A percentile compares a stretch with the other conserved stretches of the same genome.
Evolutionary conservation across 2,329 filamentous ascomycete genomes (phyloP).

Genomic region (Colletotrichum sansevieriae): DNA sequence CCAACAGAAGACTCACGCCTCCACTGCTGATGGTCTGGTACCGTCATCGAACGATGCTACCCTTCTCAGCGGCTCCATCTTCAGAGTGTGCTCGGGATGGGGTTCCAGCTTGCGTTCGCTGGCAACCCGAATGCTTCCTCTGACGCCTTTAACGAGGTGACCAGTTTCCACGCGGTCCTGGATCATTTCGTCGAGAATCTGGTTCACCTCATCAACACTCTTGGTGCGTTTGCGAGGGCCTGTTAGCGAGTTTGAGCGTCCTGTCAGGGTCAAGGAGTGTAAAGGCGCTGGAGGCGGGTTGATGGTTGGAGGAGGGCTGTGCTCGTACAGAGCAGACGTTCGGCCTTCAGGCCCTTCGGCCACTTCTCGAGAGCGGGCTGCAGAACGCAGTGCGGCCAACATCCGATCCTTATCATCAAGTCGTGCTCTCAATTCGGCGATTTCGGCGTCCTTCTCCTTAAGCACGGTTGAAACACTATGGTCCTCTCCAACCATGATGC

Average conservation of each 20-base stretch:
- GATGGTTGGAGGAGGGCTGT: slow-evolving; percentile 35
- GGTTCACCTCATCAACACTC: slow-evolving; percentile 92
- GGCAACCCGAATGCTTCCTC: slow-evolving; percentile 75
- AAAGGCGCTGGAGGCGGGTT: slow-evolving; percentile 40
- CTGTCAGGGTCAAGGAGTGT: background rate
- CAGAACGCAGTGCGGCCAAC: slow-evolving; percentile 86
- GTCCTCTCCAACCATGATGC: slow-evolving; percentile 81
- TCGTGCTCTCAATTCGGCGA: slow-evolving; percentile 87
- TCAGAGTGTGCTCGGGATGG: slow-evolving; percentile 50
- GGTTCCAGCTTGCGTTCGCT: slow-evolving; percentile 56
- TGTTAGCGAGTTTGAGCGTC: slow-evolving; percentile 1
- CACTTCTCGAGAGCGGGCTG: slow-evolving; percentile 86
- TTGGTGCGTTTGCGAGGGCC: slow-evolving; percentile 65
- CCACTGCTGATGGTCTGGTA: slow-evolving; percentile 45
- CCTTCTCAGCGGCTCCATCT: slow-evolving; percentile 56
- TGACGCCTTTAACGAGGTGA: slow-evolving; percentile 74
- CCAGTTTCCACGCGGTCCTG: slow-evolving; percentile 86
- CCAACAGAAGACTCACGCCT: slow-evolving; percentile 19
- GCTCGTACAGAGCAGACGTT: slow-evolving; percentile 46
- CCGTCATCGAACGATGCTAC: slow-evolving; percentile 48
- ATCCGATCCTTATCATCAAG: slow-evolving; percentile 97
- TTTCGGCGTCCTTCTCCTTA: slow-evolving; percentile 92
- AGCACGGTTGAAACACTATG: slow-evolving; percentile 79
- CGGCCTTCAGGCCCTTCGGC: slow-evolving; percentile 67
- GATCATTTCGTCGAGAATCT: slow-evolving; percentile 96